These are phyloP conservation scores for Adenanthera pavonina DNA, from an alignment of 306 rosid species.

Conservation along the genomic window DNA sequence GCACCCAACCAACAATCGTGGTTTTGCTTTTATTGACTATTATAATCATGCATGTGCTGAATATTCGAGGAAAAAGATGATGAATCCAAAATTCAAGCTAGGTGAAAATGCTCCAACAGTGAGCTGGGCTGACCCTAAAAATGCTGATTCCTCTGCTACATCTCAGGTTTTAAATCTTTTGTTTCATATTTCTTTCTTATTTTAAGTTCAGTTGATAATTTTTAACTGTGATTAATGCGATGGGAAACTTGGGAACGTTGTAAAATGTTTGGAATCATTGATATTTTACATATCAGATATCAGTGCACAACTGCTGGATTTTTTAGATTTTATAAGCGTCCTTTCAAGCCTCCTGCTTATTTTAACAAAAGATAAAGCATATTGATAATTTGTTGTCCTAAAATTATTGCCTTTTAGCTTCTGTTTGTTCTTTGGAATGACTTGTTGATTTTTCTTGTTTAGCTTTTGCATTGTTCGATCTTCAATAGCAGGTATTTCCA, in stretches of 20 bases:
- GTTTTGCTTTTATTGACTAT: slow-evolving; percentile 94
- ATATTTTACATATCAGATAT: slow-evolving; percentile 6
- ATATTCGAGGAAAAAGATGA: slow-evolving; percentile 87
- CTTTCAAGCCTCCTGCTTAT: slow-evolving; percentile 9
- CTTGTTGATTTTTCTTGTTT: background rate
- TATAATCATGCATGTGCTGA: slow-evolving; percentile 96
- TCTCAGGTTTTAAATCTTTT: slow-evolving; percentile 67
- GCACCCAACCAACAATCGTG: slow-evolving; percentile 80
- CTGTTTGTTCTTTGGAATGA: slow-evolving; percentile 6
- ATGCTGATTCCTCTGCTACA: slow-evolving; percentile 89
- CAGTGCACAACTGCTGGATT: background rate
- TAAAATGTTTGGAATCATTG: slow-evolving; percentile 13
- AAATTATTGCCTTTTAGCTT: background rate
- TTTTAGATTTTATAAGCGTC: slow-evolving; percentile 11
- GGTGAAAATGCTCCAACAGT: slow-evolving; percentile 92
- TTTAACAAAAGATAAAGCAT: background rate
- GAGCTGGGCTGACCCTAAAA: slow-evolving; percentile 99
- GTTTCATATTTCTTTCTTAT: slow-evolving; percentile 2
- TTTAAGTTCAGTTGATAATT: slow-evolving; percentile 30
- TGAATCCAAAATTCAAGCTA: slow-evolving; percentile 82
- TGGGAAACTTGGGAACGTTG: slow-evolving; percentile 16
- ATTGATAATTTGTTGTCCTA: slow-evolving; percentile 6
- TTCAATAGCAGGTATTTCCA: background rate
- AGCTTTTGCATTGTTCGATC: slow-evolving; percentile 4
- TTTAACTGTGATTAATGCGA: slow-evolving; percentile 32